These are phyloP conservation scores for Orbilia brochopaga DNA, from an alignment of 2,329 filamentous ascomycete species.

Conservation along the genomic window DNA sequence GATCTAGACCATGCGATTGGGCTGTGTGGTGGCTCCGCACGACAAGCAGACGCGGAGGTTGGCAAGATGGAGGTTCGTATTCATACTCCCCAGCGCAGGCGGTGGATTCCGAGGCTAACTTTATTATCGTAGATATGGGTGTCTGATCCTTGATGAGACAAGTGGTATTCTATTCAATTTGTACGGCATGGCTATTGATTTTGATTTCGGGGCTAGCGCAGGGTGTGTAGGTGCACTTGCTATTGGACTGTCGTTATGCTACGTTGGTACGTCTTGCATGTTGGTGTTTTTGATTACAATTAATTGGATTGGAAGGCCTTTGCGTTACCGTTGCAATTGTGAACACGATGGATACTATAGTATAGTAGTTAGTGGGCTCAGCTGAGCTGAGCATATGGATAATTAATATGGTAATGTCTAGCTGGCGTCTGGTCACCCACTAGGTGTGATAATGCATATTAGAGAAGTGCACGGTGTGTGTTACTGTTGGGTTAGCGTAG, in stretches of 20 bases:
- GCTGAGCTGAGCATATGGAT: not conserved
- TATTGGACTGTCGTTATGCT: no score
- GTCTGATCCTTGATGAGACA: not conserved
- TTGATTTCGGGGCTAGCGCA: no score
- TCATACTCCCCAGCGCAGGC: no score
- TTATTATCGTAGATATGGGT: not conserved
- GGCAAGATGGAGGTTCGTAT: slow-evolving; percentile 84
- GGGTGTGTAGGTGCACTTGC: no score
- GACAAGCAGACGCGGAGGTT: slow-evolving; percentile 76
- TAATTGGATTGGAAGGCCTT: no score
- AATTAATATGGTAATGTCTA: not conserved
- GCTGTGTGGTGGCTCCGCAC: slow-evolving; percentile 70
- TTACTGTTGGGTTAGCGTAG: no score
- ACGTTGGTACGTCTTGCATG: no score
- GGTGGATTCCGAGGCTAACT: no score
- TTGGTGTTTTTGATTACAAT: no score
- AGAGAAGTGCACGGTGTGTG: no score
- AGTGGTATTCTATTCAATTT: not conserved
- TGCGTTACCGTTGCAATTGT: no score
- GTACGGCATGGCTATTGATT: no score
- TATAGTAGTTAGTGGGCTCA: not conserved
- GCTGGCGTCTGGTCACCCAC: not conserved
- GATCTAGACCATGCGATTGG: slow-evolving; percentile 87
- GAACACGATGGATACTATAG: not conserved
- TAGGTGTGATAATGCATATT: not conserved